phyloP scores from a whole-genome alignment of 148 eudicot genomes.

The Selenicereus undatus region DNA sequence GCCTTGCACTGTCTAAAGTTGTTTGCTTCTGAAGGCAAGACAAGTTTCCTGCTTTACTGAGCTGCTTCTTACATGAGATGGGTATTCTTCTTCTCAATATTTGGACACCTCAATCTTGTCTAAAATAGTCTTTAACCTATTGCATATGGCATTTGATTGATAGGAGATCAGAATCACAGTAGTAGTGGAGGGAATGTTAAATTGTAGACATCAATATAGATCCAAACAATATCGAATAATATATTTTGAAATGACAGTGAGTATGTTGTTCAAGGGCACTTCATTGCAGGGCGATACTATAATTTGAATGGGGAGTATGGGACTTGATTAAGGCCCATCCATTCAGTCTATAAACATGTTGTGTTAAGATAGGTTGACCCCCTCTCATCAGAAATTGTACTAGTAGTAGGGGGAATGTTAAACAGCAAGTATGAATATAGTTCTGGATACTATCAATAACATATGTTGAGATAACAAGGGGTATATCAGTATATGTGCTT shows the following conservation, averaged over 20 bases:
- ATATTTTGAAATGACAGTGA: background rate
- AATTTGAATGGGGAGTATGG: background rate
- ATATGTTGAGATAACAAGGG: too few species aligned
- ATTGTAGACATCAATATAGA: background rate
- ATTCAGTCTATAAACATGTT: background rate
- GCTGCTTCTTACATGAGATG: background rate
- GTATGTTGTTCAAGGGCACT: background rate
- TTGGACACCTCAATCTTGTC: background rate
- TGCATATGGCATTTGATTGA: background rate
- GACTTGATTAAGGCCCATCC: background rate
- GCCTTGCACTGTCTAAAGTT: background rate
- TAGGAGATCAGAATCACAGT: background rate
- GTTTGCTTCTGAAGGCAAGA: background rate
- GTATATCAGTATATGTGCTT: too few species aligned
- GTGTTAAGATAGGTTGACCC: background rate
- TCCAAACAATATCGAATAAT: background rate
- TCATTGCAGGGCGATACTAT: background rate
- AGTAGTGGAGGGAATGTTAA: background rate
- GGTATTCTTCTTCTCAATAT: background rate
- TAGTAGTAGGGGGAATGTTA: too few species aligned
- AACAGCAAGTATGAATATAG: too few species aligned
- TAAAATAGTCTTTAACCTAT: background rate
- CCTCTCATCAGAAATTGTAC: background rate
- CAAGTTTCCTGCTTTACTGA: background rate
- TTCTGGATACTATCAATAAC: too few species aligned